These are phyloP conservation scores for Fusarium penzigii DNA, from an alignment of 2,329 filamentous ascomycete genomes.

Conservation along the genomic window DNA sequence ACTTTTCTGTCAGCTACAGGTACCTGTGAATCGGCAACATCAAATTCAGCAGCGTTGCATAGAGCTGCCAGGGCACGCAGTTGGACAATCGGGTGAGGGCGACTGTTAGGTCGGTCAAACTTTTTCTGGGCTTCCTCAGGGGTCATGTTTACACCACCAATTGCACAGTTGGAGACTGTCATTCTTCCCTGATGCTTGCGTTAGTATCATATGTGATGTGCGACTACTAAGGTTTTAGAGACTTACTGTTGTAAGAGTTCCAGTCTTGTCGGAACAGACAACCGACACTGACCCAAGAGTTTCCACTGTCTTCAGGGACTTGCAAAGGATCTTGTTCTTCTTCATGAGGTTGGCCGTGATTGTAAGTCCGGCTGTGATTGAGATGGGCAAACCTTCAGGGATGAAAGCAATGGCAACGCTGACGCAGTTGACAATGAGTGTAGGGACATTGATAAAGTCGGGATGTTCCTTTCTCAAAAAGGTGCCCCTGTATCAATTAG, in stretches of 20 bases:
- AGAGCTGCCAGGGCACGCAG: slow-evolving; percentile 20
- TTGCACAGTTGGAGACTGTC: not conserved
- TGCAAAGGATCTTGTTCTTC: slow-evolving; percentile 76
- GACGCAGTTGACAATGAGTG: slow-evolving; percentile 72
- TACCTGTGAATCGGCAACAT: slow-evolving; percentile 37
- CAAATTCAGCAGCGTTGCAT: slow-evolving; percentile 47
- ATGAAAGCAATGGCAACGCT: slow-evolving; percentile 75
- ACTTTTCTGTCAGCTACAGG: slow-evolving; percentile 37
- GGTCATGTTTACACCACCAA: slow-evolving; percentile 6
- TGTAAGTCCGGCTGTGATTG: slow-evolving; percentile 69
- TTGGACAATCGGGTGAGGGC: not conserved
- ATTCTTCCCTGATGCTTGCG: slow-evolving; percentile 31
- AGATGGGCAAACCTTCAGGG: slow-evolving; percentile 72
- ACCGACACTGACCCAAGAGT: slow-evolving; percentile 72
- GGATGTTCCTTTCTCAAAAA: slow-evolving; percentile 70
- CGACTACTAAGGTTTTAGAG: not conserved
- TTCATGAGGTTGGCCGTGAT: slow-evolving; percentile 78
- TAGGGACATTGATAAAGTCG: slow-evolving; percentile 70
- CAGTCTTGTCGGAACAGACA: slow-evolving; percentile 67
- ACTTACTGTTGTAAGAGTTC: slow-evolving; percentile 35
- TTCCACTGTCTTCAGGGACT: slow-evolving; percentile 77
- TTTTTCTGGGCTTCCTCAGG: not conserved
- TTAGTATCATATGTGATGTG: not conserved
- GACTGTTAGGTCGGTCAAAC: not conserved
- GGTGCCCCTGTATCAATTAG: slow-evolving; percentile 52